These are phyloP conservation scores for Pichia manshurica DNA, from an alignment of 805 yeast species.

Conservation along the genomic window DNA sequence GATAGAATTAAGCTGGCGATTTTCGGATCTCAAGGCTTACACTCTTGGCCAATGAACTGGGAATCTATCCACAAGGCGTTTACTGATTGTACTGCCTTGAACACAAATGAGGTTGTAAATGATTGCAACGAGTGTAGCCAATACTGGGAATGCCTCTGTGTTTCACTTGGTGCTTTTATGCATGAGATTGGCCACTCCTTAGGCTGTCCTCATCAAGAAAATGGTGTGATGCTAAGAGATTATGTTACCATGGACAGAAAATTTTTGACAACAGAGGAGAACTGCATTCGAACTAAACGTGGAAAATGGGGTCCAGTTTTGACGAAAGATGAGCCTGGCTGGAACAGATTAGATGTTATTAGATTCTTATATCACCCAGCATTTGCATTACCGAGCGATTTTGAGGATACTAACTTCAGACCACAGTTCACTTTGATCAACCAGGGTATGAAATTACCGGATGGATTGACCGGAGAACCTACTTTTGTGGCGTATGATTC, in stretches of 20 bases:
- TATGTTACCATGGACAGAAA: conserved; percentile 76
- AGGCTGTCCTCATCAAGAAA: conserved; percentile 88
- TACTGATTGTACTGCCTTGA: conserved; percentile 62
- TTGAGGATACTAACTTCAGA: conserved; percentile 36
- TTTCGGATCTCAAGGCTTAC: conserved; percentile 88
- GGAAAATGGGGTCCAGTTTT: conserved; percentile 44
- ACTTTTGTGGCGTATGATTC: conserved; percentile 41
- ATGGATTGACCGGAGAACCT: conserved; percentile 37
- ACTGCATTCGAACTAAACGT: conserved; percentile 47
- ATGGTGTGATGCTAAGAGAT: conserved; percentile 87
- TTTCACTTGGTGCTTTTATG: conserved; percentile 89
- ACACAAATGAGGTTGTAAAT: conserved; percentile 74
- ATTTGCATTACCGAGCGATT: conserved; percentile 66
- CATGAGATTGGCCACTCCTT: conserved; percentile 91
- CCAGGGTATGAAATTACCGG: conserved; percentile 29
- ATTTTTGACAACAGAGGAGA: conserved; percentile 66
- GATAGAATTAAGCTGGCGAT: conserved; percentile 71
- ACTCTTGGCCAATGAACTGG: conserved; percentile 85
- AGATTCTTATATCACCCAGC: conserved; percentile 79
- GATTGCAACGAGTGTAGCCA: conserved; percentile 81
- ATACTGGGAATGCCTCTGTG: conserved; percentile 82
- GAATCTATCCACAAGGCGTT: conserved; percentile 66
- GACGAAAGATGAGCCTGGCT: conserved; percentile 67
- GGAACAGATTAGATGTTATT: conserved; percentile 79
- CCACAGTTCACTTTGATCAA: conserved; percentile 26